Evolutionary conservation across 352 stramenopile genomes (phyloP), one percentile per base, ranked within the genome.

Genomic region (Phytophthora ohioensis): DNA sequence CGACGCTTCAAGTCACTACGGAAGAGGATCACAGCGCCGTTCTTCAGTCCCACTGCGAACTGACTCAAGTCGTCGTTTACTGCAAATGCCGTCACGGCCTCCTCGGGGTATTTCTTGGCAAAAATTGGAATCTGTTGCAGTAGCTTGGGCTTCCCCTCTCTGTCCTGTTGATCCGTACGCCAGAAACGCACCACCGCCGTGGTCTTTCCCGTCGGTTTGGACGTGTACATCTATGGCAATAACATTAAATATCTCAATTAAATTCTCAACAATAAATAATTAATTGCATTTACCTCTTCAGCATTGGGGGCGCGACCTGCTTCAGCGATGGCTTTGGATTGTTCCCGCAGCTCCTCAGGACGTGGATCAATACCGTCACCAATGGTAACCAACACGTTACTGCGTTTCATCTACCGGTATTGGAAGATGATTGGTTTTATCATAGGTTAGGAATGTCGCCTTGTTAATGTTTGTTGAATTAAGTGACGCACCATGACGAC

Each of bases 81-180:
- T 15, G 88, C 79, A 51, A 96, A 96, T 32, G 89, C 89, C 3
- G 89, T 96, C 49, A 96, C 89, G 1, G 89, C 89, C 73, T 96
- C 88, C 45, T 96, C 89, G 0, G 89, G 86, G 59, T 94, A 96
- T 69, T 94, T 94, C 61, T 96, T 96, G 48, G 87, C 87, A 61
- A 96, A 96, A 67, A 96, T 76, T 8, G 82, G 88, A 53, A 95
- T 89, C 64, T 95, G 86, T 59, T 95, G 87, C 59, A 96, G 66
- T n/a, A 95, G 66, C 68, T 95, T 96, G 5, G 88, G 89, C 34
- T 89, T 88, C 13, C 89, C 89, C 61, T 96, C 89, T 78, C 89
- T 73, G 56, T 96, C 89, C 57, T 96, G 89, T 66, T 93, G 88
- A 68, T 96, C 89, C 48, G 87, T 96, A n/a, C 89, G 87, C 89